Conservation (phyloP, 2,329 filamentous ascomycete genomes). For the Amauroascus niger region DNA sequence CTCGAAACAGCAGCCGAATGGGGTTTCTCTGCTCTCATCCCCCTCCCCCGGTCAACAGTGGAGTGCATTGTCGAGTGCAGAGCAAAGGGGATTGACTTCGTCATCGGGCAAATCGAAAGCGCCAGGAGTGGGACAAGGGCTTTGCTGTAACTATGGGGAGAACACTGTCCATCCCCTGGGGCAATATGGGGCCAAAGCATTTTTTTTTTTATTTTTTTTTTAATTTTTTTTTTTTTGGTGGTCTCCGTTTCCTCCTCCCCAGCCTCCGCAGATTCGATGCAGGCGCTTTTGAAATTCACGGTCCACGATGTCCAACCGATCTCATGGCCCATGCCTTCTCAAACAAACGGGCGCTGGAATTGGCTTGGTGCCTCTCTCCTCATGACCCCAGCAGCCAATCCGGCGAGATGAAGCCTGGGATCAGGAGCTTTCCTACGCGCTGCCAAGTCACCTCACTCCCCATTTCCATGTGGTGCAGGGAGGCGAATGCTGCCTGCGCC, state of each 20-base stretch:
- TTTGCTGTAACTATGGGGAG: neutral
- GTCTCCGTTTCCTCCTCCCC: too few relatives aligned
- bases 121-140: neutral
- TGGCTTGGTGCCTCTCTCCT: neutral
- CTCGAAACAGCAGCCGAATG: conserved; percentile 1
- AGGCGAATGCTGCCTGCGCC: neutral
- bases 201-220: too few relatives aligned
- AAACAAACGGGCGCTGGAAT: conserved; percentile 7
- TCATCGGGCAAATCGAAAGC: conserved; percentile 5
- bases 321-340: neutral
- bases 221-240: neutral
- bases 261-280: neutral
- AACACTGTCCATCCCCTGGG: neutral
- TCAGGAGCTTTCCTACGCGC: neutral
- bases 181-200: too few relatives aligned
- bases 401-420: neutral
- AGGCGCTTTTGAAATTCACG: conserved; percentile 1
- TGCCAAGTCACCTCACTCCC: conserved; percentile 1
- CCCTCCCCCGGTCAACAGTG: too few relatives aligned
- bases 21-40: neutral
- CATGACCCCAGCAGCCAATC: neutral
- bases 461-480: neutral
- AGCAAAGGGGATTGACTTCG: neutral
- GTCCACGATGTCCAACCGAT: neutral
- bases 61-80: neutral